Evolutionary conservation across 257 asterid species (phyloP).

Genomic region (Osmanthus fragrans): DNA sequence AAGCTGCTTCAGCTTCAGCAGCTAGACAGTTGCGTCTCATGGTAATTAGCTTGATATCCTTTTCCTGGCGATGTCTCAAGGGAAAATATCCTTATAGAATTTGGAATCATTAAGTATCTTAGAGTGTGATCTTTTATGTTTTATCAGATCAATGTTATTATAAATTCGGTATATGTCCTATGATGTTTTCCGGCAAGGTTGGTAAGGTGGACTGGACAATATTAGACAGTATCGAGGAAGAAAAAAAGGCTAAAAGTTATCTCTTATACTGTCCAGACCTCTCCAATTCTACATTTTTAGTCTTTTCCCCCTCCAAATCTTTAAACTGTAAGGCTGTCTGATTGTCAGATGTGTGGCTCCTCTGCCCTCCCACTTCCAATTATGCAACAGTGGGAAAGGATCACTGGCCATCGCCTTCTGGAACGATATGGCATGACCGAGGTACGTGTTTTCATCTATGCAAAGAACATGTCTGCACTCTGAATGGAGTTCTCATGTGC

Average conservation of each 20-base stretch:
- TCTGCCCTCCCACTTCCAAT: slow-evolving; percentile 97
- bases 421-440: slow-evolving; percentile 99
- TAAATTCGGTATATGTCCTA: not conserved
- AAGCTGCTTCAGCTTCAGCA: slow-evolving; percentile 65
- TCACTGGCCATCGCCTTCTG: slow-evolving; percentile 81
- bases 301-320: not conserved
- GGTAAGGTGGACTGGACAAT: too few species aligned
- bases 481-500: not conserved
- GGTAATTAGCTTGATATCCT: slow-evolving; percentile 50
- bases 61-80: not conserved
- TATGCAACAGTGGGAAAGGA: slow-evolving; percentile 94
- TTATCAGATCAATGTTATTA: not conserved
- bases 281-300: not conserved
- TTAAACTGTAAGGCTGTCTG: slow-evolving; percentile 15
- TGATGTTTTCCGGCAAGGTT: not conserved
- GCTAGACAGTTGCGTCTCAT: slow-evolving; percentile 88
- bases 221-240: too few species aligned
- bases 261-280: too few species aligned
- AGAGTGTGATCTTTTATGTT: slow-evolving; percentile 1
- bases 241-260: too few species aligned
- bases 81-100: not conserved
- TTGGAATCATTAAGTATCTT: not conserved
- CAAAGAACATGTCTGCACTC: slow-evolving; percentile 1
- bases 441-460: slow-evolving; percentile 35
- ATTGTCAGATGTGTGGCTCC: slow-evolving; percentile 93